Percentiles rank a stretch among this genome's conserved stretches.
phyloP scores from a whole-genome alignment of 2,329 filamentous ascomycete genomes.

The Simplicillium sp. region DNA sequence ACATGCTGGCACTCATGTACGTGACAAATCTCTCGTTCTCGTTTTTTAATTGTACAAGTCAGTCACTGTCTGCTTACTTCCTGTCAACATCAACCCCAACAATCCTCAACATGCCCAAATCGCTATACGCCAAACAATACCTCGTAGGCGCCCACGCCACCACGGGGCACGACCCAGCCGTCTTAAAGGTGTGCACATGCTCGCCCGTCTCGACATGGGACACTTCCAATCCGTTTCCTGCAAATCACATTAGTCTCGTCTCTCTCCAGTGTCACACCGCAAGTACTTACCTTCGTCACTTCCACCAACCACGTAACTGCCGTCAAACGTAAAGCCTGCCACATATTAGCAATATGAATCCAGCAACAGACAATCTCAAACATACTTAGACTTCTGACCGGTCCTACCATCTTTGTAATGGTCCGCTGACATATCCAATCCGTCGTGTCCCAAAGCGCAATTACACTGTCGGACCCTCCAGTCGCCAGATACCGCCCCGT shows the following conservation, averaged over 20 bases:
- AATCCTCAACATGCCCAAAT: slow-evolving; percentile 59
- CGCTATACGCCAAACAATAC: slow-evolving; percentile 66
- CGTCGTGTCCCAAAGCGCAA: slow-evolving; percentile 68
- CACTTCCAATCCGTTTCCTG: slow-evolving; percentile 55
- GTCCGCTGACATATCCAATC: slow-evolving; percentile 70
- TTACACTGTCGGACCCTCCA: slow-evolving; percentile 65
- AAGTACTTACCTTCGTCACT: slow-evolving; percentile 54
- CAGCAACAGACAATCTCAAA: slow-evolving; percentile 7
- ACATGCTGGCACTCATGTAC: too few species aligned
- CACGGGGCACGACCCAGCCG: slow-evolving; percentile 51
- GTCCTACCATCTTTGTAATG: slow-evolving; percentile 57
- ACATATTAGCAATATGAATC: background rate
- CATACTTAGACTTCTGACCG: slow-evolving; percentile 59
- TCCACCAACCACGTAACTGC: slow-evolving; percentile 63
- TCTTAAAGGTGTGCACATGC: slow-evolving; percentile 62
- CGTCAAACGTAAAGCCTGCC: slow-evolving; percentile 67
- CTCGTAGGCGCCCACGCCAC: slow-evolving; percentile 69
- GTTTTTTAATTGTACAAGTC: too few species aligned
- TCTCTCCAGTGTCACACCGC: too few species aligned
- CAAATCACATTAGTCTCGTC: slow-evolving; percentile 1
- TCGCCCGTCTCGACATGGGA: slow-evolving; percentile 68
- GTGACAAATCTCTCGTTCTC: too few species aligned
- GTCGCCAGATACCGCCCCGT: slow-evolving; percentile 64
- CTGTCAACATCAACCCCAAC: slow-evolving; percentile 46
- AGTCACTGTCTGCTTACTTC: too few species aligned